phyloP scores from a whole-genome alignment of 2,329 filamentous ascomycete species.

The Pseudogymnoascus sp. region DNA sequence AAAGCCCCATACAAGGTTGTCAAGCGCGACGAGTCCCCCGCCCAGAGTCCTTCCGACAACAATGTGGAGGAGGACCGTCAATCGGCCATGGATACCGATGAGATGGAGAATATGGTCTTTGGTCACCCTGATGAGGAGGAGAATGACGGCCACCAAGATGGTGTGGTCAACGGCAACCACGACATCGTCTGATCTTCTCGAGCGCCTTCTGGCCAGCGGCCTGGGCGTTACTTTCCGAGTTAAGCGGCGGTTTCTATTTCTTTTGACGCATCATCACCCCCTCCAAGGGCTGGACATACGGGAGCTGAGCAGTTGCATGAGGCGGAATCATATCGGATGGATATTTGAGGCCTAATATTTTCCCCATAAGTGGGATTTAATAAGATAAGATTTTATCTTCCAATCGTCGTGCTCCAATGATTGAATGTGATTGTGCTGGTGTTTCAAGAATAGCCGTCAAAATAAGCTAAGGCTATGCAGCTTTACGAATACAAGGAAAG shows the following conservation, averaged over 20 bases:
- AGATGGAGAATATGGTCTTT: neutral
- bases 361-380: neutral
- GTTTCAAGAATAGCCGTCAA: neutral
- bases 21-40: slow-evolving; percentile 1
- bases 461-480: neutral
- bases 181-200: neutral
- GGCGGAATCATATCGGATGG: neutral
- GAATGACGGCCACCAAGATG: neutral
- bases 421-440: neutral
- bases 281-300: neutral
- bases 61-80: neutral
- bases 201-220: neutral
- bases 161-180: neutral
- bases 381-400: neutral
- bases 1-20: slow-evolving; percentile 11
- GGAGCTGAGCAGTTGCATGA: neutral
- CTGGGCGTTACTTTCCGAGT: neutral
- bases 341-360: neutral
- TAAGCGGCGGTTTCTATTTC: neutral
- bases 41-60: neutral
- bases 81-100: neutral
- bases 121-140: neutral
- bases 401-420: neutral
- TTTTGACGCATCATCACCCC: neutral
- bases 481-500: neutral